Evolutionary conservation across 495 filamentous ascomycete species (phyloP), one percentile per base, ranked within the genome.

Genomic region (Aspergillus affinis): DNA sequence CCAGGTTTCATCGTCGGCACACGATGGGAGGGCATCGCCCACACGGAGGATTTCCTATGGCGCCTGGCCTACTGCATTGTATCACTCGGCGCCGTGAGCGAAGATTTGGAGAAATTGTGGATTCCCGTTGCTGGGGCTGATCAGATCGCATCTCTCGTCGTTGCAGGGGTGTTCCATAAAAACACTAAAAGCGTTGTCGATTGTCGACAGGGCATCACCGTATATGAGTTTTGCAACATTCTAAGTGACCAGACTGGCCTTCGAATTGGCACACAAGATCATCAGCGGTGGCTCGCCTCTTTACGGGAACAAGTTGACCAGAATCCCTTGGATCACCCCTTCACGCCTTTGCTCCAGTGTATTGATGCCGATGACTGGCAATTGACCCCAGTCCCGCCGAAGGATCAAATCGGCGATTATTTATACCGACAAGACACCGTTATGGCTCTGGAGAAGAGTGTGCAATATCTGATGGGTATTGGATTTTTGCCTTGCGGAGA

Each of bases 1-100:
- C 71, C 71, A 0, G 68, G 68, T 9, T 66, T 50, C 21, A 69
- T 74, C 32, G 70, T 69, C 36, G 70, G 71, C n/a, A 64, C 67
- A 8, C 19, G 48, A 27, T 23, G 32, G 13, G 57, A 61, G 19
- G 69, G 69, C 21, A 53, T 69, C n/a, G 55, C 65, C 9, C 61
- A 60, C 46, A 47, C 48, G 23, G 63, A 65, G 20, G 68, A 69
- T 45, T 72, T 62, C 57, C 50, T 72, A 12, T 72, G 65, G 69
- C 54, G 69, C 3, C 36, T 72, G 4, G 56, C 50, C 7, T 63
- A 53, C 48, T 65, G 54, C 27, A 58, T 59, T 36, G 12, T 62
- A 10, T n/a, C 30, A 7, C 23, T 61, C 13, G 36, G 45, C 6
- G 48, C 52, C n/a, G 48, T 58, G 3, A 62, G 50, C 45, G 20